Conservation (phyloP, 805 yeast genomes). For the Tetrapisispora namnaoensis region DNA sequence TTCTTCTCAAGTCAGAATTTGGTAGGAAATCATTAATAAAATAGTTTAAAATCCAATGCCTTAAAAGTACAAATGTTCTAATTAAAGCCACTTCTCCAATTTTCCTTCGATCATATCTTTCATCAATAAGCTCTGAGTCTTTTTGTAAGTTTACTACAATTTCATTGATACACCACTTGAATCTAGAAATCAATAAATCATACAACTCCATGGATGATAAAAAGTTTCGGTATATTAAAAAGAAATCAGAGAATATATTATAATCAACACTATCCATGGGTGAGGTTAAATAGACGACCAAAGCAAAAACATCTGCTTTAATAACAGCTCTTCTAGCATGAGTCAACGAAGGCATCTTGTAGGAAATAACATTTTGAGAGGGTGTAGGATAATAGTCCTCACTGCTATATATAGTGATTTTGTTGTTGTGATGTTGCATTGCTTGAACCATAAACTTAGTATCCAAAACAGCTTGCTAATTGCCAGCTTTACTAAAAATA, state of each 20-base stretch:
- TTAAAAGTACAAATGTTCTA: conserved; percentile 73
- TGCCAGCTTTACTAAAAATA: not conserved
- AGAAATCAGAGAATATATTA: conserved; percentile 71
- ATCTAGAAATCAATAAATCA: conserved; percentile 50
- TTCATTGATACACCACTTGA: conserved; percentile 58
- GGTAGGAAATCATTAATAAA: conserved; percentile 75
- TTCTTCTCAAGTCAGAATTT: conserved; percentile 37
- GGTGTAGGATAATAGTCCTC: conserved; percentile 27
- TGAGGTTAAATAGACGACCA: conserved; percentile 55
- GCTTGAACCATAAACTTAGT: not conserved
- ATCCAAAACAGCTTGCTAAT: not conserved
- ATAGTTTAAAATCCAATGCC: conserved; percentile 87
- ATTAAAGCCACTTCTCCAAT: conserved; percentile 60
- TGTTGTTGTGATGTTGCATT: not conserved
- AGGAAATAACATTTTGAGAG: conserved; percentile 18
- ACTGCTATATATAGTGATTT: conserved; percentile 11
- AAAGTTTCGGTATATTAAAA: conserved; percentile 71
- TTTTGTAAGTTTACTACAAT: conserved; percentile 7
- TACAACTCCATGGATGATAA: conserved; percentile 49
- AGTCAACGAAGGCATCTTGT: conserved; percentile 6
- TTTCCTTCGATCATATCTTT: conserved; percentile 8
- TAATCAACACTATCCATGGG: conserved; percentile 66
- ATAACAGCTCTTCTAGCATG: conserved; percentile 10
- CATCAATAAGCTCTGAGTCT: not conserved
- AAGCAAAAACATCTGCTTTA: conserved; percentile 24